Evolutionary conservation across 805 yeast genomes (phyloP), one percentile per base, ranked within the genome.

Genomic region (Danielia reshetovae): DNA sequence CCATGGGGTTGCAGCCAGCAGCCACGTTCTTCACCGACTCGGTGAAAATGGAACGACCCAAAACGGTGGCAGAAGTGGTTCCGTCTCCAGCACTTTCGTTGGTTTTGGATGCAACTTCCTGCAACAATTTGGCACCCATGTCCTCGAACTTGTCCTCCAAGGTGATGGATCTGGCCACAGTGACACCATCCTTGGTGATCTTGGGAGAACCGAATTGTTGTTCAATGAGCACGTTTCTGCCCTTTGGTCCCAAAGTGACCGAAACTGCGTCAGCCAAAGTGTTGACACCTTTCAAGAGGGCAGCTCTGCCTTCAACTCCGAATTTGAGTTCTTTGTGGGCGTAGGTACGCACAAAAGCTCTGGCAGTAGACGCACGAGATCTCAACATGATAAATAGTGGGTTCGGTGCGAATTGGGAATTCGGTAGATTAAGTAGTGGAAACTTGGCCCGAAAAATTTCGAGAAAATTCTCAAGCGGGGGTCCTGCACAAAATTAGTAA

Each of bases 1-100:
- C 97, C 93, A 88, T 89, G 53, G 98, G 97, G 73, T 90, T 93
- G 68, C 96, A 89, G 42, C 98, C 98, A 38, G 97, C 96, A 43
- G 97, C 97, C 29, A 93, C 98, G 57, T 87, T 87, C 75, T 87
- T 88, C 42, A 90, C 95, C 19, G 94, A 78, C 68, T 93, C 97
- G 41, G 95, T 81, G 72, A 90, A 86, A 51, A 90, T 90, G 39
- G 96, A 83, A 65, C 95, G 85, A 50, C 97, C 97, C 51, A 90
- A 74, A 36, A 90, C 95, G 31, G 97, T 93, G 51, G 97, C 97
- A 29, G 95, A 83, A 24, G 98, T 90, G 46, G 98, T 90, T 66
- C 98, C 98, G 56, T 90, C 98, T 68, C 98, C 98, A 42, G 97
- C 97, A 52, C 84, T 76, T 65, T 90, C 96, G 65, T 93, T 93